Conservation (phyloP, 2,329 filamentous ascomycete species). For the Mycosphaerella sp. region DNA sequence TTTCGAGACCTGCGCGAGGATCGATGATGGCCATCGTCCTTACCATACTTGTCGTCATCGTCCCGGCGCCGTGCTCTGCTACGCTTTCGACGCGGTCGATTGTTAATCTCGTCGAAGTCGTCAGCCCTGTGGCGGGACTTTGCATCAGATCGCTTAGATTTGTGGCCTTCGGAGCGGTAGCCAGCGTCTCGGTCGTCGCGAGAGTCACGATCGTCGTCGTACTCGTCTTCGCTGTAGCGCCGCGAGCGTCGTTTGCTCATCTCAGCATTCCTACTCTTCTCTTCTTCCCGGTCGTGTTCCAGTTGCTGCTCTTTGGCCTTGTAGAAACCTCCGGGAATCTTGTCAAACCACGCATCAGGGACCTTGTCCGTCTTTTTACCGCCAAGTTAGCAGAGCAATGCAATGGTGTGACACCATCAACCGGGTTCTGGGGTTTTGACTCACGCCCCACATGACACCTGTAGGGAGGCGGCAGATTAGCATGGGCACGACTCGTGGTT, state of each 20-base stretch:
- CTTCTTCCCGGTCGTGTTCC: constrained; percentile 16
- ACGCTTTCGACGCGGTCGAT: constrained; percentile 18
- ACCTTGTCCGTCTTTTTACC: constrained; percentile 31
- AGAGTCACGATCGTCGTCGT: constrained; percentile 20
- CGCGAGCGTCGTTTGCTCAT: constrained; percentile 21
- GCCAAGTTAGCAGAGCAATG: constrained; percentile 1
- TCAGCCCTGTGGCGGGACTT: constrained; percentile 24
- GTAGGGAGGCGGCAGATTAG: constrained; percentile 10
- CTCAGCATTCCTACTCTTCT: constrained; percentile 15
- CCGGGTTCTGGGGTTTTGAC: constrained; percentile 8
- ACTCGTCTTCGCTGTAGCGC: constrained; percentile 27
- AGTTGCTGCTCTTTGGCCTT: constrained; percentile 27
- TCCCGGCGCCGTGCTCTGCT: constrained; percentile 20
- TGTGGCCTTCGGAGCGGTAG: constrained; percentile 20
- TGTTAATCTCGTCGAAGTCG: constrained; percentile 26
- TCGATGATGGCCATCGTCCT: constrained; percentile 20
- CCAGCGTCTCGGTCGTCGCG: constrained; percentile 20
- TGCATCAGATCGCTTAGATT: constrained; percentile 12
- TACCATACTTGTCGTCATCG: constrained; percentile 24
- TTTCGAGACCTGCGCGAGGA: constrained; percentile 6
- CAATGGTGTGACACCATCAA: constrained; percentile 2
- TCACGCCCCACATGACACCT: constrained; percentile 25
- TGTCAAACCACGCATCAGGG: constrained; percentile 36
- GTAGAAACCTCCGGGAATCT: constrained; percentile 35
- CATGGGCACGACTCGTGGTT: constrained; percentile 9